phyloP scores from a whole-genome alignment of 495 filamentous ascomycete species.

The Clavariopsis aquatica region DNA sequence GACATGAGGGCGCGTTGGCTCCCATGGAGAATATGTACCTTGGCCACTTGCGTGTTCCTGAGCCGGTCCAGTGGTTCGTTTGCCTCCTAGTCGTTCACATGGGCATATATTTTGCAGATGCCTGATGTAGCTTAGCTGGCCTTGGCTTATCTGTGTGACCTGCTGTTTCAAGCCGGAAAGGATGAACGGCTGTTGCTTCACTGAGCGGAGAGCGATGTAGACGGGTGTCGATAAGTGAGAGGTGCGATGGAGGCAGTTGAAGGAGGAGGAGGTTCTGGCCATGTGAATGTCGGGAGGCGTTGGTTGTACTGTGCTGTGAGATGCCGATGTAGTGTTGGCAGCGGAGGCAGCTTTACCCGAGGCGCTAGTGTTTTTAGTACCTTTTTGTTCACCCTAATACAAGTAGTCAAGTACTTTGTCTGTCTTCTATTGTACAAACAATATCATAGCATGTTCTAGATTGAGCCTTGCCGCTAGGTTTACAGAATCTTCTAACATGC shows the following conservation, averaged over 20 bases:
- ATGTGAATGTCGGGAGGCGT: too few species aligned
- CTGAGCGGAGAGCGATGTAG: neutral
- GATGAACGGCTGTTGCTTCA: neutral
- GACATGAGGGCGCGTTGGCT: neutral
- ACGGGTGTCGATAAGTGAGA: neutral
- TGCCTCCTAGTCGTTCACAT: neutral
- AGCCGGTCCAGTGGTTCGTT: neutral
- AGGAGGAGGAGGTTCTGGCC: neutral
- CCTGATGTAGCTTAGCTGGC: neutral
- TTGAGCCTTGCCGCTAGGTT: too few species aligned
- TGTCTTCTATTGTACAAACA: too few species aligned
- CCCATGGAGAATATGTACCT: neutral
- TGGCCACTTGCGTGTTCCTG: neutral
- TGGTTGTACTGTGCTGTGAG: too few species aligned
- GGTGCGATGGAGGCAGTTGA: neutral
- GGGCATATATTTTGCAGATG: neutral
- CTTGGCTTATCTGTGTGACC: conserved; percentile 5
- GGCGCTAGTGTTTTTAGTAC: too few species aligned
- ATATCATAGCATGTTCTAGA: too few species aligned
- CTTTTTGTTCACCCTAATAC: too few species aligned
- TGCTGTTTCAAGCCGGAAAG: conserved; percentile 1
- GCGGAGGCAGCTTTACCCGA: too few species aligned
- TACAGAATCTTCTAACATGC: too few species aligned
- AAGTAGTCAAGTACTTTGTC: too few species aligned
- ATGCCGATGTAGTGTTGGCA: too few species aligned